These are phyloP conservation scores for Fusarium pilosicola DNA, from an alignment of 2,329 filamentous ascomycete genomes.

Conservation along the genomic window DNA sequence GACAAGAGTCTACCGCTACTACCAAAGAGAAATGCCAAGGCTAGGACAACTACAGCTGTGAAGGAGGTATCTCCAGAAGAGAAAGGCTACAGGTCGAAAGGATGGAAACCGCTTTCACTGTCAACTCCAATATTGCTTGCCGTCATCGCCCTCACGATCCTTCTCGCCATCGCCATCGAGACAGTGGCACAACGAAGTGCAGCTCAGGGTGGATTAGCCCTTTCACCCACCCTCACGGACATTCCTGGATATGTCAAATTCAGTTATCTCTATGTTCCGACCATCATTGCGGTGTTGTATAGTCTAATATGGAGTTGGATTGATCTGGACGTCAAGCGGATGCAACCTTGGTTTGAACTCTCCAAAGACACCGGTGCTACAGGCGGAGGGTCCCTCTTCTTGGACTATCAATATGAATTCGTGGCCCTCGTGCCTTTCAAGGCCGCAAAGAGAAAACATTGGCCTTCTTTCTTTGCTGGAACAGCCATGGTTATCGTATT, in stretches of 20 bases:
- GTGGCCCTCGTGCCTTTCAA: slow-evolving; percentile 47
- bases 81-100: background rate
- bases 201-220: slow-evolving; percentile 52
- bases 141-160: slow-evolving; percentile 51
- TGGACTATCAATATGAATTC: slow-evolving; percentile 63
- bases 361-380: slow-evolving; percentile 57
- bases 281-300: slow-evolving; percentile 63
- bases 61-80: background rate
- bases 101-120: slow-evolving; percentile 41
- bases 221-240: slow-evolving; percentile 37
- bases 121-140: slow-evolving; percentile 49
- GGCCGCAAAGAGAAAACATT: slow-evolving; percentile 54
- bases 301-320: slow-evolving; percentile 69
- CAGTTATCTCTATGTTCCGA: slow-evolving; percentile 63
- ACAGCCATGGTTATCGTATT: slow-evolving; percentile 61
- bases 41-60: background rate
- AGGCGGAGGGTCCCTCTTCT: slow-evolving; percentile 57
- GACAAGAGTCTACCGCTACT: slow-evolving; percentile 17
- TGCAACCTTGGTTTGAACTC: slow-evolving; percentile 70
- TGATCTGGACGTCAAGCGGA: slow-evolving; percentile 66
- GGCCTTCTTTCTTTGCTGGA: slow-evolving; percentile 61
- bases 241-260: slow-evolving; percentile 52
- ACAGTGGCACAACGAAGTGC: slow-evolving; percentile 54
- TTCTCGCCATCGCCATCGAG: slow-evolving; percentile 57
- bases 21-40: background rate